Conservation (phyloP, 257 asterid genomes). For the Capsicum chinense region DNA sequence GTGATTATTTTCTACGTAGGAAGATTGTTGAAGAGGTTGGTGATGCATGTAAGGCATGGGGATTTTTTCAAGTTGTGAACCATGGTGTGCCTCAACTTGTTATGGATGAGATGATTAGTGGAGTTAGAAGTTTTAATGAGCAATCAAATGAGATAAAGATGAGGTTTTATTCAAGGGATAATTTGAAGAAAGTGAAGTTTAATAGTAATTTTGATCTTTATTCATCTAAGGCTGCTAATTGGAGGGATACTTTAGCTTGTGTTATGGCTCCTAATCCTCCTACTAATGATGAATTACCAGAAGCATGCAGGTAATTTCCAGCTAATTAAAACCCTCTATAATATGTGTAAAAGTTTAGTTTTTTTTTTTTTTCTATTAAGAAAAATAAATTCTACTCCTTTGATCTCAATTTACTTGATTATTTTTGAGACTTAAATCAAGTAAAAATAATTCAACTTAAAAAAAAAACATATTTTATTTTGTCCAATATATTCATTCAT, state of each 20-base stretch:
- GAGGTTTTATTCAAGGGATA: constrained; percentile 27
- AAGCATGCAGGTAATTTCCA: constrained; percentile 1
- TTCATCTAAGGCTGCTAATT: constrained; percentile 27
- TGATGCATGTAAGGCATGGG: constrained; percentile 30
- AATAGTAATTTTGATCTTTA: constrained; percentile 35
- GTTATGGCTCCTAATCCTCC: constrained; percentile 35
- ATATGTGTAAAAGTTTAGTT: too few species aligned
- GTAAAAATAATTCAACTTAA: too few species aligned
- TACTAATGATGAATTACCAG: constrained; percentile 27
- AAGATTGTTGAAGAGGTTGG: background rate
- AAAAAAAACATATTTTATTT: too few species aligned
- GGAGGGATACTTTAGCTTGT: constrained; percentile 33
- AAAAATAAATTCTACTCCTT: too few species aligned
- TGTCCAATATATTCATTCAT: too few species aligned
- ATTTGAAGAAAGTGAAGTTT: constrained; percentile 29
- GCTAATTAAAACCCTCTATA: background rate
- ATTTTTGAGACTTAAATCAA: too few species aligned
- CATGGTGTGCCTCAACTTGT: constrained; percentile 28
- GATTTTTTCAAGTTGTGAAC: constrained; percentile 33
- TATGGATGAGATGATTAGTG: constrained; percentile 32
- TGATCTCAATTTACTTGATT: too few species aligned
- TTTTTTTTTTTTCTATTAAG: too few species aligned
- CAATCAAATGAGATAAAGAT: constrained; percentile 18
- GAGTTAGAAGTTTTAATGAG: constrained; percentile 16
- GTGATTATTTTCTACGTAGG: background rate